Base-by-base conservation (phyloP, 2,329 filamentous ascomycete genomes). In the Myriosclerotinia curreyana region DNA sequence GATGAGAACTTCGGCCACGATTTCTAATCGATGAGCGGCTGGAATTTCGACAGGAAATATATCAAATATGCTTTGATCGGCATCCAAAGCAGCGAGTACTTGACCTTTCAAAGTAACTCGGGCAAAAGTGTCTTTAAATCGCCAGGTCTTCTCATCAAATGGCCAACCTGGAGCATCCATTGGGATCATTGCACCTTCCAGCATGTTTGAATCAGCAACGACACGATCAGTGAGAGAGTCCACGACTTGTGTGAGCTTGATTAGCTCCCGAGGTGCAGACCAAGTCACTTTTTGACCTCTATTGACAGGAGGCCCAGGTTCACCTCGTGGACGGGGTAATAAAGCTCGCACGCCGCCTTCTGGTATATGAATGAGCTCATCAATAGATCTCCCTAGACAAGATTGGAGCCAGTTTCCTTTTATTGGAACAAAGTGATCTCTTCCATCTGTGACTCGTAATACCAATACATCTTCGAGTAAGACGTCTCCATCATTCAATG, bases 391-490 rank as follows among this genome's bases (percentile, higher is more conserved):
- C 0, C 91, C 91, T 56, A 98, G 90, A 70, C 87, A 90, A 0
- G 91, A 92, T 11, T 90, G 89, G 4, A 88, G 79, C 94, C 95
- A 99, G 1, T 78, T 79, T 0, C 85, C 95, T 31, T 84, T 86
- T 0, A 96, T 81, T 0, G 92, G 89, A 48, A 99, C 85, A 74
- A 99, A 99, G 73, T 98, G 90, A 71, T 99, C 95, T 55, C 92
- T 84, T 0, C 96, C 96, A 60, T 89, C 85, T 14, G 86, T 82
- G 6, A 99, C 90, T 0, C 92, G 87, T 11, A 99, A 81, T 2
- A 99, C 88, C 9, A 99, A 80, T 3, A 99, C 87, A 68, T 98
- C 92, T 67, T 98, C 94, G 0, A 99, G 79, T 9, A 79, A 79
- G 5, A 80, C 74, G 1, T 81, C 79, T 20, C 84, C 86, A 62